Evolutionary conservation across 768 basidiomycete genomes (phyloP), one percentile per base, ranked within the genome.

Genomic region (Russula earlei): DNA sequence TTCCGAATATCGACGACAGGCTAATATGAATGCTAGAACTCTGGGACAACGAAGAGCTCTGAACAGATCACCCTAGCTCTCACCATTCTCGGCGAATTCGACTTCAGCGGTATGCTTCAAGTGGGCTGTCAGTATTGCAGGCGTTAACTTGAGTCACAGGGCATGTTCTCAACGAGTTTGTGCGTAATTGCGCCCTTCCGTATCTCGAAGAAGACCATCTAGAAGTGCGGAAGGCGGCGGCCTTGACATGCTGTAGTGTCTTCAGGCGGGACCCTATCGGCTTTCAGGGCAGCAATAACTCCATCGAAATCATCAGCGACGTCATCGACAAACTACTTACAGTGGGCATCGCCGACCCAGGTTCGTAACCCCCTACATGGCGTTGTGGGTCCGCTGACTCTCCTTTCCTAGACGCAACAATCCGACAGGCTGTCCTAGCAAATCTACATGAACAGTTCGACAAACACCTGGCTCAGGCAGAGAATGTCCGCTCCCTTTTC

Each of bases 401-500:
- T 14, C 22, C 12, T 5, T 29, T 15, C 36, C 24, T 17, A 64
- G 55, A 54, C 12, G 43, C 60, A 85, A 75, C 72, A 22, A 98
- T 98, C 59, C 80, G 96, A 14, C 81, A 86, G 60, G 85, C 87
- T 0, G 96, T 98, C 0, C 77, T 99, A 19, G 79, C 82, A 2
- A 84, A 85, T 4, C 76, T 99, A 31, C 91, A 96, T 65, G 87
- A 93, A 59, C 83, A 91, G 20, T 98, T 99, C 62, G 96, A 99
- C 67, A 89, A 91, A 58, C 94, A 99, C 67, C 80, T 99, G 19
- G 90, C 96, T 2, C 96, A 98, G 70, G 93, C 95, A 0, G 96
- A 98, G 71, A 94, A 97, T 66, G 93, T 99, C n/a, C 82, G 94
- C 14, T 94, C 91, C 11, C 75, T 99, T 14, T 98, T 98, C 73